Evolutionary conservation across 208 protist genomes (phyloP).

Genomic region (Leishmania lainsoni): DNA sequence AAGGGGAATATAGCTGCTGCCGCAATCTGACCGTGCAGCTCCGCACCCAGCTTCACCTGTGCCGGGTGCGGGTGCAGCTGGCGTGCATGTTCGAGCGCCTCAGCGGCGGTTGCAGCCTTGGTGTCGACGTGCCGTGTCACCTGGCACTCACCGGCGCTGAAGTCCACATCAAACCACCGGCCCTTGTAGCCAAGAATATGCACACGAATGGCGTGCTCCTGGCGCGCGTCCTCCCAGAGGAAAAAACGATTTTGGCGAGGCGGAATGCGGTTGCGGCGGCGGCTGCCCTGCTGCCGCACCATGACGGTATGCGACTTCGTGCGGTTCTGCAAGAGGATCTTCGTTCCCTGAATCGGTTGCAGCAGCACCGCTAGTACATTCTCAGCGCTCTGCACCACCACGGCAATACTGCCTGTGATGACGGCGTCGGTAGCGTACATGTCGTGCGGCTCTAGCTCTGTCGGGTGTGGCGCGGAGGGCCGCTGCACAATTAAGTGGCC

Average conservation of each 20-base stretch:
- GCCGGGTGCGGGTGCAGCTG: conserved; percentile 25
- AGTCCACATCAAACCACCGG: conserved; percentile 82
- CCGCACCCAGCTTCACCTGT: conserved; percentile 11
- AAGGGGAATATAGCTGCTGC: conserved; percentile 36
- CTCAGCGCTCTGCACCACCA: conserved; percentile 58
- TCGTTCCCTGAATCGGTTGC: conserved; percentile 53
- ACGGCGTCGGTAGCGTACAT: conserved; percentile 42
- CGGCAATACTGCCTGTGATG: conserved; percentile 69
- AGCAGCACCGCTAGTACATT: conserved; percentile 71
- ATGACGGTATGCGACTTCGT: conserved; percentile 47
- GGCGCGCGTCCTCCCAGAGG: conserved; percentile 71
- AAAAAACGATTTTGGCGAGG: conserved; percentile 77
- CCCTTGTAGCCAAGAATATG: conserved; percentile 69
- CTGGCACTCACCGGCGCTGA: conserved; percentile 61
- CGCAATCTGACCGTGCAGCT: conserved; percentile 3
- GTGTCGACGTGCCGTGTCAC: conserved; percentile 45
- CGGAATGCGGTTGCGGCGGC: conserved; percentile 61
- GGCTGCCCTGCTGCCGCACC: conserved; percentile 65
- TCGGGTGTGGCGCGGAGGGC: conserved; percentile 26
- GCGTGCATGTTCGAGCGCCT: conserved; percentile 25
- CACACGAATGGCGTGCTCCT: conserved; percentile 57
- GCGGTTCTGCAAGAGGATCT: conserved; percentile 80
- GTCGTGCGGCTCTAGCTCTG: conserved; percentile 30
- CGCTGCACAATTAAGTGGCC: conserved; percentile 35
- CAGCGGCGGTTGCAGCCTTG: conserved; percentile 21